Conservation (phyloP, 2,329 filamentous ascomycete genomes). For the Pestalotiopsis fici region DNA sequence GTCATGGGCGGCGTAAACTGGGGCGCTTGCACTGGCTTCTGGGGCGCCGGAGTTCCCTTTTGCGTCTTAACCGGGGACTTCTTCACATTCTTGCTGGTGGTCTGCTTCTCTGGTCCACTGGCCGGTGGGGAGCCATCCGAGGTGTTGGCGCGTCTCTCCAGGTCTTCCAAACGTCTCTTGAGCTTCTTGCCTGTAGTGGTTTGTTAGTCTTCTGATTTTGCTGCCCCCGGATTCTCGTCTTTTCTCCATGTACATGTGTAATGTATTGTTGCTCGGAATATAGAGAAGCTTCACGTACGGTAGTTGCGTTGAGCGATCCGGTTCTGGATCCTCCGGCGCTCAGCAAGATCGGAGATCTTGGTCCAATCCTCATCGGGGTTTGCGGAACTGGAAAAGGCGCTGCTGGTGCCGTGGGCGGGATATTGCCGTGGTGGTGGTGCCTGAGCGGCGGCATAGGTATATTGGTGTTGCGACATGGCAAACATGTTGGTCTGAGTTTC, state of each 20-base stretch:
- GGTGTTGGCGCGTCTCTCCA: slow-evolving; percentile 74
- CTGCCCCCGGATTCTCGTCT: not conserved
- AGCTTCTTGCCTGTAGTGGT: slow-evolving; percentile 78
- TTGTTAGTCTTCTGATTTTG: slow-evolving; percentile 10
- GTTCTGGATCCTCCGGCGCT: slow-evolving; percentile 93
- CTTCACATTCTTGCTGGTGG: slow-evolving; percentile 31
- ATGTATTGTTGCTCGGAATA: not conserved
- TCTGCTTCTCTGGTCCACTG: slow-evolving; percentile 38
- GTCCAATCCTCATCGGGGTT: slow-evolving; percentile 99
- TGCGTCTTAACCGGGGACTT: slow-evolving; percentile 52
- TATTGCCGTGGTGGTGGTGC: slow-evolving; percentile 63
- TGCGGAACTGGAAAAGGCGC: slow-evolving; percentile 90
- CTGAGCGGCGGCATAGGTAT: slow-evolving; percentile 37
- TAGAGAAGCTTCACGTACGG: slow-evolving; percentile 54
- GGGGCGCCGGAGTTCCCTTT: slow-evolving; percentile 25
- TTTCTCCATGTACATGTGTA: not conserved
- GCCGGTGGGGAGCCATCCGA: slow-evolving; percentile 39
- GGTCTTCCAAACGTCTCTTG: slow-evolving; percentile 84
- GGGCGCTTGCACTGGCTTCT: slow-evolving; percentile 45
- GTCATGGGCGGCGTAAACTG: slow-evolving; percentile 65
- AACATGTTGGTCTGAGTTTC: slow-evolving; percentile 34
- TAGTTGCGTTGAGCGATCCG: slow-evolving; percentile 97
- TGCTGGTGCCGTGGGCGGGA: slow-evolving; percentile 77
- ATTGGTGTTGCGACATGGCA: slow-evolving; percentile 44
- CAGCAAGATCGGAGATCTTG: slow-evolving; percentile 95